A percentile compares a stretch with the other conserved stretches of the same genome.
Evolutionary conservation across 164 flowering plant genomes (phyloP).

Genomic region (Nymphaea colorata): DNA sequence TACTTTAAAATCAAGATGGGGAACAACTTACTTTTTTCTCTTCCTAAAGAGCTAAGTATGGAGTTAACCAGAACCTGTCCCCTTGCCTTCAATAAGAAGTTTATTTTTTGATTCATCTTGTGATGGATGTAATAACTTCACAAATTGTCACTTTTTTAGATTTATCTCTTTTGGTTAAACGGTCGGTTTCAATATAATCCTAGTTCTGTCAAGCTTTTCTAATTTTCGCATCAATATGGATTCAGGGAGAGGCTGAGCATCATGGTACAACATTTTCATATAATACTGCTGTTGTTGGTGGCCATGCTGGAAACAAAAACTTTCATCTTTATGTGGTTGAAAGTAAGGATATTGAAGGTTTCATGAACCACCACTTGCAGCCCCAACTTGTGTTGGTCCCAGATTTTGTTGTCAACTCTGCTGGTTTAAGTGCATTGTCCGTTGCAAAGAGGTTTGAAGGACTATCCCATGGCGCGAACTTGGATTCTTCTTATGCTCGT

Average conservation of each 20-base stretch:
- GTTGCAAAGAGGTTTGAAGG: constrained; percentile 64
- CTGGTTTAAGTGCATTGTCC: constrained; percentile 62
- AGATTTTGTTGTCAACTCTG: constrained; percentile 59
- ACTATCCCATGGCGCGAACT: constrained; percentile 21
- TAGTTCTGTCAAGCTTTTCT: constrained; percentile 1
- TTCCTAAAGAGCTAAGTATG: neutral
- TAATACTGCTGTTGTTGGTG: constrained; percentile 63
- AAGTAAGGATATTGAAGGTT: constrained; percentile 34
- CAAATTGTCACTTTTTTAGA: no score
- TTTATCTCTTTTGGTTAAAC: neutral
- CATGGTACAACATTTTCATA: constrained; percentile 51
- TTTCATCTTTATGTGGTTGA: constrained; percentile 43
- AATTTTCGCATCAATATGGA: constrained; percentile 17
- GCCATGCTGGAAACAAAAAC: constrained; percentile 33
- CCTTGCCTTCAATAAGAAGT: neutral
- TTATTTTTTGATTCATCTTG: no score
- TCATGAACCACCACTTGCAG: constrained; percentile 20
- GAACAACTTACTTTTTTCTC: neutral
- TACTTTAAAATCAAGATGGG: neutral
- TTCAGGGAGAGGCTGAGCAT: constrained; percentile 88
- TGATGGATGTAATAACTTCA: no score
- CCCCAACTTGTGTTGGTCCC: constrained; percentile 60
- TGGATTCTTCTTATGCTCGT: constrained; percentile 60
- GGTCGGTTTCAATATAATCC: neutral
- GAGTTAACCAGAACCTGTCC: neutral